Percentiles rank a stretch among this genome's conserved stretches.
phyloP scores from a whole-genome alignment of 371 early-diverging fungal species.

The Rhizomucor miehei region DNA sequence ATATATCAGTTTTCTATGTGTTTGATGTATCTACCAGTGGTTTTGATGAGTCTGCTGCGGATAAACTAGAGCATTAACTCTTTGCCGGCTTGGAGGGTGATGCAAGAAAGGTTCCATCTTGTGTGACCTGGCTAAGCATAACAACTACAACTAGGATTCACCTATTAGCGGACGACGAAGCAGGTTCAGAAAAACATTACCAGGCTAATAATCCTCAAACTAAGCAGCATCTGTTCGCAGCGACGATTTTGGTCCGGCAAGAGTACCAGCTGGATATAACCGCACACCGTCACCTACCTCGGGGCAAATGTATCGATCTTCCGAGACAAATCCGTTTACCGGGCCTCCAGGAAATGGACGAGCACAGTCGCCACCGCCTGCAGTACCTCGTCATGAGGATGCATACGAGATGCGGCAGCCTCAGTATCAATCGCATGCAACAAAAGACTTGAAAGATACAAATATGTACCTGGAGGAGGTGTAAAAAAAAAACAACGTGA shows the following conservation, averaged over 20 bases:
- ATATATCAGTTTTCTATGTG: too few relatives aligned
- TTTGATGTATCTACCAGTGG: too few relatives aligned
- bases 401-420: slow-evolving; percentile 13
- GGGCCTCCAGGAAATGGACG: slow-evolving; percentile 7
- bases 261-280: slow-evolving; percentile 23
- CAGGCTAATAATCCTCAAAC: too few relatives aligned
- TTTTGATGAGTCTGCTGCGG: too few relatives aligned
- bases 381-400: slow-evolving; percentile 11
- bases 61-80: too few relatives aligned
- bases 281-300: slow-evolving; percentile 1
- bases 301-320: not conserved
- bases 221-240: slow-evolving; percentile 3
- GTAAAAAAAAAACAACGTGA: not conserved
- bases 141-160: slow-evolving; percentile 5
- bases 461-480: slow-evolving; percentile 31
- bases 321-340: slow-evolving; percentile 5
- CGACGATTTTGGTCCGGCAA: slow-evolving; percentile 29
- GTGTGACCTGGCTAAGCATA: slow-evolving; percentile 4
- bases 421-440: not conserved
- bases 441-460: slow-evolving; percentile 20
- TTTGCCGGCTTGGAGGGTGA: too few relatives aligned
- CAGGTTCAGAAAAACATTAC: slow-evolving; percentile 4
- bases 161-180: slow-evolving; percentile 12
- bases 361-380: slow-evolving; percentile 7
- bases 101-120: not conserved